Evolutionary conservation across 1,284 basidiomycete species (phyloP).

Genomic region (Filobasidium uniguttulatum): DNA sequence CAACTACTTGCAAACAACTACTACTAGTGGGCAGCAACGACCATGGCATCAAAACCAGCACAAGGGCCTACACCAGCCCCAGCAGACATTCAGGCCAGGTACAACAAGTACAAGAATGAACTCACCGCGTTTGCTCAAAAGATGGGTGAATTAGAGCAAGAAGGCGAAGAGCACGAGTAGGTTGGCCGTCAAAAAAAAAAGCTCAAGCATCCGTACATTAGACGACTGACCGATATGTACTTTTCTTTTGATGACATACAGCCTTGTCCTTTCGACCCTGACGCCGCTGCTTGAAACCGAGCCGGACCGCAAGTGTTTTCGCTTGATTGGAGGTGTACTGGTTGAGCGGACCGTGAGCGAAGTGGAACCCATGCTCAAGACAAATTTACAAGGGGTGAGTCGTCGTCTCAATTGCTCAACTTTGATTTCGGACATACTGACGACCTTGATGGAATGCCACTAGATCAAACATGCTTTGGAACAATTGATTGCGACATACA

Average conservation of each 20-base stretch:
- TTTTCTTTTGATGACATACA: conserved; percentile 27
- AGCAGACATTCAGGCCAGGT: conserved; percentile 13
- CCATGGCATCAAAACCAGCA: conserved; percentile 6
- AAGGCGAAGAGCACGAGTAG: conserved; percentile 71
- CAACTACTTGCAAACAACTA: background rate
- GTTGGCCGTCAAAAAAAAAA: conserved; percentile 14
- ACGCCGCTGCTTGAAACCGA: conserved; percentile 54
- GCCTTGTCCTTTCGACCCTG: conserved; percentile 78
- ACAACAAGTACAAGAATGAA: conserved; percentile 54
- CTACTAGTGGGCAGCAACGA: background rate
- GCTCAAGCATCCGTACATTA: background rate
- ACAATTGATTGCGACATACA: conserved; percentile 68
- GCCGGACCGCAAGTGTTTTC: conserved; percentile 86
- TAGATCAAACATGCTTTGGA: conserved; percentile 68
- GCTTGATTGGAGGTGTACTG: conserved; percentile 87
- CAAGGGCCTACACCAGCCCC: conserved; percentile 10
- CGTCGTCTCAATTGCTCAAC: background rate
- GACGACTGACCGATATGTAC: background rate
- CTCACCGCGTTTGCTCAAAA: conserved; percentile 73
- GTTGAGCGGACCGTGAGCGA: conserved; percentile 94
- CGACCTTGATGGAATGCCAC: background rate
- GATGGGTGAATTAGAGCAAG: conserved; percentile 83
- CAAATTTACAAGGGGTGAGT: conserved; percentile 67
- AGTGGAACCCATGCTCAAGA: conserved; percentile 76
- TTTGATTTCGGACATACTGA: too few species aligned